phyloP scores from a whole-genome alignment of 2,329 filamentous ascomycete species.

The Gremmenia infestans region DNA sequence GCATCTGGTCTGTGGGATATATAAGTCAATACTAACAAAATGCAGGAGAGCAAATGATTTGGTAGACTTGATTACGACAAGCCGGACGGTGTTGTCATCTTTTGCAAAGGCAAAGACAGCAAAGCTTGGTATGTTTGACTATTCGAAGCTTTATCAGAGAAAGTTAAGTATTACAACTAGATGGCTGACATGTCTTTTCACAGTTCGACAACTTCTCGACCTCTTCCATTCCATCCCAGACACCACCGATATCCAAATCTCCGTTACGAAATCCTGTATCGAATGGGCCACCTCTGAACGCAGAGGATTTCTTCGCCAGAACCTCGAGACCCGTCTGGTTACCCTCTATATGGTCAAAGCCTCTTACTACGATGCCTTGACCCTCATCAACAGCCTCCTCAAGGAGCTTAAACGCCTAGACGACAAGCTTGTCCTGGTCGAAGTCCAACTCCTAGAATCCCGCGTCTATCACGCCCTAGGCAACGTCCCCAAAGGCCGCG shows the following conservation, averaged over 20 bases:
- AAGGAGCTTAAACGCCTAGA: conserved; percentile 96
- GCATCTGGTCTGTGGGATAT: background rate
- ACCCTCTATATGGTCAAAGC: conserved; percentile 95
- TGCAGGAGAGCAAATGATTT: conserved; percentile 74
- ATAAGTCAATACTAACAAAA: conserved; percentile 26
- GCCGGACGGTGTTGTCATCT: conserved; percentile 83
- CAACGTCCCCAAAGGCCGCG: conserved; percentile 92
- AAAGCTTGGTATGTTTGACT: conserved; percentile 73
- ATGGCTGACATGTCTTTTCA: conserved; percentile 1
- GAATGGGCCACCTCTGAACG: conserved; percentile 96
- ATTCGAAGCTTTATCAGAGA: background rate
- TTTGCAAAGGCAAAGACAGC: conserved; percentile 99
- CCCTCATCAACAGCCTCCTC: conserved; percentile 91
- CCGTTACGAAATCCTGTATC: conserved; percentile 97
- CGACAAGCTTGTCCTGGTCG: conserved; percentile 95
- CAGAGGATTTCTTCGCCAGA: conserved; percentile 93
- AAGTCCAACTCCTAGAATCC: conserved; percentile 96
- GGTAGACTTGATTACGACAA: conserved; percentile 83
- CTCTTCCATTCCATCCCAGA: conserved; percentile 91
- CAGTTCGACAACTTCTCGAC: conserved; percentile 94
- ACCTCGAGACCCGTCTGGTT: conserved; percentile 93
- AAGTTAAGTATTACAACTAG: too few species aligned
- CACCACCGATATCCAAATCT: conserved; percentile 88
- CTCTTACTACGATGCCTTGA: conserved; percentile 93
- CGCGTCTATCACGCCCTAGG: conserved; percentile 95